These are phyloP conservation scores for Carallia pectinifolia DNA, from an alignment of 345 rosid species.

Conservation along the genomic window DNA sequence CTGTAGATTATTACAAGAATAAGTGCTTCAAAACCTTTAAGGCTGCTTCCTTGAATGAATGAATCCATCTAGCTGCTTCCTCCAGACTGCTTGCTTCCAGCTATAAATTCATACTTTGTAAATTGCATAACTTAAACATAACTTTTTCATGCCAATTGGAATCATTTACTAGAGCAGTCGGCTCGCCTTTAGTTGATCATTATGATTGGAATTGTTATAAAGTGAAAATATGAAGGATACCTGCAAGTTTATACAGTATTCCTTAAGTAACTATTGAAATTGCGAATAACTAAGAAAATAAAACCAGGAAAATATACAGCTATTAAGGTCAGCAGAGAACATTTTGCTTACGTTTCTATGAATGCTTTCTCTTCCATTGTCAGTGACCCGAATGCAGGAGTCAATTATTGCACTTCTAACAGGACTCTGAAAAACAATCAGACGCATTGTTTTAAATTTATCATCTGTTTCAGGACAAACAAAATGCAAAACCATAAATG, in stretches of 20 bases:
- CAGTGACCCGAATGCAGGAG: conserved; percentile 83
- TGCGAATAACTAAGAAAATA: conserved; percentile 5
- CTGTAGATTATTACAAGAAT: neutral
- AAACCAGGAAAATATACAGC: conserved; percentile 5
- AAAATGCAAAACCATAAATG: neutral
- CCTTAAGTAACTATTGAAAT: conserved; percentile 9
- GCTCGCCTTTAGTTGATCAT: conserved; percentile 92
- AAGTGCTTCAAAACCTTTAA: conserved; percentile 51
- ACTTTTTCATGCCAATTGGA: conserved; percentile 19
- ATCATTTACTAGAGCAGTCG: conserved; percentile 13
- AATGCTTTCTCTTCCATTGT: conserved; percentile 92
- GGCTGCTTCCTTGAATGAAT: conserved; percentile 71
- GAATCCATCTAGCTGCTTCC: conserved; percentile 97
- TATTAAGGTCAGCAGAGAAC: conserved; percentile 1
- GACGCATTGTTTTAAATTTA: neutral
- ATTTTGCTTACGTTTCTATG: conserved; percentile 67
- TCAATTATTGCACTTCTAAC: conserved; percentile 80
- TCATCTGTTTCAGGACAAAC: neutral
- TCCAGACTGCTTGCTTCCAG: conserved; percentile 94
- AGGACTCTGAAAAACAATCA: conserved; percentile 48
- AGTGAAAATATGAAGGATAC: conserved; percentile 85
- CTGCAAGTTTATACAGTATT: conserved; percentile 42
- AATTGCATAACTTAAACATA: conserved; percentile 26
- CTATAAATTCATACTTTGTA: conserved; percentile 36
- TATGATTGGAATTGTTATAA: conserved; percentile 79